Base-by-base conservation (phyloP, 345 rosid genomes). In the Clarkia xantiana region DNA sequence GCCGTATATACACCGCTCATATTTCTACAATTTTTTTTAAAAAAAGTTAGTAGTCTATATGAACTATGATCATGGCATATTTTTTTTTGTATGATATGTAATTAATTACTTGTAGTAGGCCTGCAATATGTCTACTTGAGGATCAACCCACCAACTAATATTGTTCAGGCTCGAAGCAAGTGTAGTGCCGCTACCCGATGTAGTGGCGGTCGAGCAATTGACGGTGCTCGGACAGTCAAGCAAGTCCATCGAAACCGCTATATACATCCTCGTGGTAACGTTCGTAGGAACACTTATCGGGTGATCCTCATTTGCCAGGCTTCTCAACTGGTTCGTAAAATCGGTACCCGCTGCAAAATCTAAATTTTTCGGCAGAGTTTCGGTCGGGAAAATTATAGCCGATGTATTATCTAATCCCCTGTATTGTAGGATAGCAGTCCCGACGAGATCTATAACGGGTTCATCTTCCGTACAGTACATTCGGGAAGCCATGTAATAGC, bases 401-500 rank as follows among this genome's bases (percentile, higher is more conserved):
- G 49, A 14, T 10, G 54, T n/a, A 9, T 40, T 19, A 15, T 53
- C 43, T 34, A 53, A 41, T 16, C 65, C 54, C 18, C 23, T 46
- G 49, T 61, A 61, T 14, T 47, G 46, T 1, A 61, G 59, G n/a
- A 61, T 61, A 34, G 65, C 59, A 0, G 59, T 61, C 7, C 10
- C 54, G 44, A 34, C 51, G 14, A 45, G 54, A 11, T 15, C 47
- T 5, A 53, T 54, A 54, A 53, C 45, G 17, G 1, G 11, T 3
- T 47, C 6, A 3, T 51, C 49, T 38, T 50, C 44, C 8, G 36
- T 29, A 10, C 36, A 29, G 36, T 29, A 29, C 36, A 29, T 29
- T 29, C 36, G 51, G 1, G 50, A 39, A n/a, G 42, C 62, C 15
- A 62, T 67, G 15, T 63, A 40, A 52, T 63, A 71, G 45, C 67